These are phyloP conservation scores for Rhinocladiella mackenziei DNA, from an alignment of 2,329 filamentous ascomycete species.

Conservation along the genomic window DNA sequence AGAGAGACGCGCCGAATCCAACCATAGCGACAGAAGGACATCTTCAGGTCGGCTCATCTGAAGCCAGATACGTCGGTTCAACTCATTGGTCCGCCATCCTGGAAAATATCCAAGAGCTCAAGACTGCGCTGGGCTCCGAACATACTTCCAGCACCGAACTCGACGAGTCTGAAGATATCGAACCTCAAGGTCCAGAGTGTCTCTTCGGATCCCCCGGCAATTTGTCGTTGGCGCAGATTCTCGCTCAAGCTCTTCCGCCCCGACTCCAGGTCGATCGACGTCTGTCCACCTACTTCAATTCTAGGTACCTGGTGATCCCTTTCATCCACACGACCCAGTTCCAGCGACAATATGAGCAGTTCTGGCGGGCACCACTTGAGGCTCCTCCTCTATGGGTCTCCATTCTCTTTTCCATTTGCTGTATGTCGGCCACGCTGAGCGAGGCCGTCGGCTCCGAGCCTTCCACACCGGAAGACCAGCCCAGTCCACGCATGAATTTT, in stretches of 20 bases:
- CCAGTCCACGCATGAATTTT: constrained; percentile 39
- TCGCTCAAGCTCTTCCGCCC: constrained; percentile 23
- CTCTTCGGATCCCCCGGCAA: constrained; percentile 17
- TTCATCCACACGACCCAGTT: constrained; percentile 24
- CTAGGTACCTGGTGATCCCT: constrained; percentile 23
- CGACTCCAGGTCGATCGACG: constrained; percentile 24
- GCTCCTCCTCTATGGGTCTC: constrained; percentile 51
- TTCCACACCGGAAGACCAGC: constrained; percentile 46
- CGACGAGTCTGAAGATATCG: constrained; percentile 21
- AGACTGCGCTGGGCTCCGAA: constrained; percentile 16
- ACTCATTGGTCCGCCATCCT: constrained; percentile 44
- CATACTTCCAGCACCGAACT: constrained; percentile 7
- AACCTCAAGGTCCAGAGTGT: constrained; percentile 13
- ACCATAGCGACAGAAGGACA: constrained; percentile 17
- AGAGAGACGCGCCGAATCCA: not conserved
- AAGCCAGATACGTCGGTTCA: constrained; percentile 37
- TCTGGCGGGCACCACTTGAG: constrained; percentile 49
- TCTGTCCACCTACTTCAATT: constrained; percentile 28
- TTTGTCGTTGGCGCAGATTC: constrained; percentile 22
- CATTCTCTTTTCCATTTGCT: constrained; percentile 51
- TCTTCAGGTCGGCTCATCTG: constrained; percentile 13
- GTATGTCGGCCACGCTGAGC: constrained; percentile 23
- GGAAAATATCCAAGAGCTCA: constrained; percentile 33
- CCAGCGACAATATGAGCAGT: constrained; percentile 47
- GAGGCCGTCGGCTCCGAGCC: constrained; percentile 12